Conservation (phyloP, 768 basidiomycete species). For the Termitomyces sp. region DNA sequence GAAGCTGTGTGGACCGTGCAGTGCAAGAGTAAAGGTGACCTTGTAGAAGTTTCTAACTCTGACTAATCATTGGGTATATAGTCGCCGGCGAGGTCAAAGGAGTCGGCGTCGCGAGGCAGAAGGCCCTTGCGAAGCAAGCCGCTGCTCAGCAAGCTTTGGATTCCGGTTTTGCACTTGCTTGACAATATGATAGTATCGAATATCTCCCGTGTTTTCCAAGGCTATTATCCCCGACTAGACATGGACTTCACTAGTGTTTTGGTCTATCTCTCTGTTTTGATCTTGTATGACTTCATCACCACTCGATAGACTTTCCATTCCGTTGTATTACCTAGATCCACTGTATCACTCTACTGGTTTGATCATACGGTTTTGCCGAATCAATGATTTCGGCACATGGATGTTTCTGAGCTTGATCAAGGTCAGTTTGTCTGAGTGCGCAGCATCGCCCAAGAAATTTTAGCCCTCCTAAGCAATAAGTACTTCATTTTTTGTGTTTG, state of each 20-base stretch:
- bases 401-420: background rate
- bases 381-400: background rate
- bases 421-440: background rate
- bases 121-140: slow-evolving; percentile 40
- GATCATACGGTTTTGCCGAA: background rate
- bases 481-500: background rate
- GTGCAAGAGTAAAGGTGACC: slow-evolving; percentile 46
- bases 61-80: slow-evolving; percentile 18
- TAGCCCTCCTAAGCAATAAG: background rate
- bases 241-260: background rate
- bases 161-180: slow-evolving; percentile 19
- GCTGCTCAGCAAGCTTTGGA: slow-evolving; percentile 42
- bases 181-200: background rate
- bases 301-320: background rate
- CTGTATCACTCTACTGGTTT: background rate
- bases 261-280: background rate
- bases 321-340: background rate
- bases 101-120: slow-evolving; percentile 36
- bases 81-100: slow-evolving; percentile 47
- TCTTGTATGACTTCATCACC: background rate
- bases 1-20: slow-evolving; percentile 44
- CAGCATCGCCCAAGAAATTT: background rate
- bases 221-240: background rate
- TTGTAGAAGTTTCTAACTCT: background rate
- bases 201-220: background rate